Evolutionary conservation across 495 filamentous ascomycete genomes (phyloP).

Genomic region (Penicillium canescens): DNA sequence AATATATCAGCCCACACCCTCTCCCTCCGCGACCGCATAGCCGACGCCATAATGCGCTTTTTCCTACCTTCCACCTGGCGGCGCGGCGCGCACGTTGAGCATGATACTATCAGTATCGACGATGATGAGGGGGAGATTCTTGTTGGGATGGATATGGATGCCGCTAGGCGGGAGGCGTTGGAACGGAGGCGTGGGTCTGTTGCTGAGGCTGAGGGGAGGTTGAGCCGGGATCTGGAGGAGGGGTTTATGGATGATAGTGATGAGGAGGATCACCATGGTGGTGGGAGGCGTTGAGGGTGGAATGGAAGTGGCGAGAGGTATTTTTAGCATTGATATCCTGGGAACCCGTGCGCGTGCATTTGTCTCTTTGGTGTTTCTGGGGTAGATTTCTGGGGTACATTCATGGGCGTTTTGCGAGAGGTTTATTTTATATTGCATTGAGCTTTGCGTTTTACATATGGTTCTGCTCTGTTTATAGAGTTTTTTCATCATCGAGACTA

Average conservation of each 20-base stretch:
- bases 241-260: constrained; percentile 85
- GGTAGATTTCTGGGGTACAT: too few species aligned
- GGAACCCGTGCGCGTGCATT: neutral
- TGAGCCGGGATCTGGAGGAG: constrained; percentile 81
- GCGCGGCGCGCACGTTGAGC: constrained; percentile 43
- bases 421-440: too few species aligned
- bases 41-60: constrained; percentile 52
- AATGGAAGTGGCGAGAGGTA: neutral
- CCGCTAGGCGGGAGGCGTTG: constrained; percentile 49
- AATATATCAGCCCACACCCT: constrained; percentile 61
- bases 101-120: constrained; percentile 64
- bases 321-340: neutral
- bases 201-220: constrained; percentile 50
- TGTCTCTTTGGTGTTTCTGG: neutral
- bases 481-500: too few species aligned
- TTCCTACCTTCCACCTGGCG: constrained; percentile 60
- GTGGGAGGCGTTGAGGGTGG: neutral
- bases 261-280: constrained; percentile 43
- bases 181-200: constrained; percentile 43
- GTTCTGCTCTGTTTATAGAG: too few species aligned
- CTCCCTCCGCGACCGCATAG: constrained; percentile 62
- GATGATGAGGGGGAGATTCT: constrained; percentile 69
- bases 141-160: constrained; percentile 57
- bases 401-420: too few species aligned
- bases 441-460: too few species aligned